A percentile compares a stretch with the other conserved stretches of the same genome.
These are phyloP conservation scores for Begonia masoniana DNA, from an alignment of 306 rosid species.

Conservation along the genomic window DNA sequence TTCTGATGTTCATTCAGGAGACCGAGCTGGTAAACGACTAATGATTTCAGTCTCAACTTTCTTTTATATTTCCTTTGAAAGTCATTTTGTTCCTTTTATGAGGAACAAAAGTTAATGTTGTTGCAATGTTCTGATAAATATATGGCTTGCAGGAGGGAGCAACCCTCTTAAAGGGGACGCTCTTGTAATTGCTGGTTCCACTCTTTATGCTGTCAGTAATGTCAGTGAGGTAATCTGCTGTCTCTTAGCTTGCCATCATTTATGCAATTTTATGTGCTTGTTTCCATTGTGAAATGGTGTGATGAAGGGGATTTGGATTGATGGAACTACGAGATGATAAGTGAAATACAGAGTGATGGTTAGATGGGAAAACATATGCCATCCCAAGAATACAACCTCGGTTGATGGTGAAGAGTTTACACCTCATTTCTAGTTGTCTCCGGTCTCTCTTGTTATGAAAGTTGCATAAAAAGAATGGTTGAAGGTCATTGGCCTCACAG, in stretches of 20 bases:
- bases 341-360: too few species aligned
- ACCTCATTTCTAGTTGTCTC: too few species aligned
- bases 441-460: too few species aligned
- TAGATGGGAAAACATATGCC: too few species aligned
- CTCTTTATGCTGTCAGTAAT: conserved; percentile 72
- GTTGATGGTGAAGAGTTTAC: too few species aligned
- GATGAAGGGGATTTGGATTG: too few species aligned
- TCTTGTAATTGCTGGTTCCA: conserved; percentile 70
- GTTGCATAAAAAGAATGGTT: too few species aligned
- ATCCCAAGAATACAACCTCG: too few species aligned
- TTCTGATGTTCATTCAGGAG: conserved; percentile 87
- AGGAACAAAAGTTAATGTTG: background rate
- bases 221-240: conserved; percentile 56
- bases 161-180: conserved; percentile 57
- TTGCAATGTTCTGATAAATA: conserved; percentile 4
- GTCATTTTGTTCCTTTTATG: too few species aligned
- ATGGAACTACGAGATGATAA: too few species aligned
- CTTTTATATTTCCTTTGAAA: background rate
- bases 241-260: background rate
- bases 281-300: background rate
- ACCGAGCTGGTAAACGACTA: conserved; percentile 49
- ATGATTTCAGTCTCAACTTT: background rate
- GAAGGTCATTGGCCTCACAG: too few species aligned
- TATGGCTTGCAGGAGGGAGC: conserved; percentile 57
- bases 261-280: background rate